Base-by-base conservation (phyloP, 192 early-diverging fungal species). In the Rhizophagus clarus region DNA sequence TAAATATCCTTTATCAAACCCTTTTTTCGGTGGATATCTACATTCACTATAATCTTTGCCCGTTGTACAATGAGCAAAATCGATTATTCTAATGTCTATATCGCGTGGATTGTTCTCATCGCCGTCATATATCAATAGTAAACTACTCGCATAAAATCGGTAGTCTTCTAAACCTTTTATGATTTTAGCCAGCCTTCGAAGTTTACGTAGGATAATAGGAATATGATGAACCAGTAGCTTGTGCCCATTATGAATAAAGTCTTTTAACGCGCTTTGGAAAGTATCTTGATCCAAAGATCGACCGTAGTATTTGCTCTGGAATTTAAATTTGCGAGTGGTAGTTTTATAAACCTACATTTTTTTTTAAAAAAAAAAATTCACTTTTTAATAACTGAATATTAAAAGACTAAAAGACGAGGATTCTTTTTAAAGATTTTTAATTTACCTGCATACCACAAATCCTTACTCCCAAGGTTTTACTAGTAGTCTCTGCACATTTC, bases 391-490 rank as follows among this genome's bases (percentile, higher is more conserved):
- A 40, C n/a, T n/a, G n/a, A n/a, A n/a, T n/a, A n/a, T 40, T 7
- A 40, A 40, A 8, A 5, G 32, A 0, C 8, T 0, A 40, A 40
- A 40, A 40, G 6, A 40, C 8, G 37, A 40, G 5, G 6, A 6
- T 40, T 40, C 8, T 3, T 40, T 40, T 40, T 8, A 40, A 40
- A 47, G 61, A 64, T 17, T 10, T 61, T 47, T 22, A 42, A 64
- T 84, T 83, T 83, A 94, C 95, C 90, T 99, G 98, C 95, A 99
- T 95, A 11, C 98, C 97, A 82, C 98, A 99, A 71, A 99, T 95
- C 1, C 97, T 90, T 71, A 98, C 95, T 8, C 98, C 98, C 31
- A 98, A 88, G 61, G 90, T 88, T 81, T 94, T 93, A 84, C 95
- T 97, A 10, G 98, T 99, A 11, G 96, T 95, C 60, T 88, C 87